Evolutionary conservation across 768 basidiomycete genomes (phyloP).

Genomic region (Strobilomyces dryophilus): DNA sequence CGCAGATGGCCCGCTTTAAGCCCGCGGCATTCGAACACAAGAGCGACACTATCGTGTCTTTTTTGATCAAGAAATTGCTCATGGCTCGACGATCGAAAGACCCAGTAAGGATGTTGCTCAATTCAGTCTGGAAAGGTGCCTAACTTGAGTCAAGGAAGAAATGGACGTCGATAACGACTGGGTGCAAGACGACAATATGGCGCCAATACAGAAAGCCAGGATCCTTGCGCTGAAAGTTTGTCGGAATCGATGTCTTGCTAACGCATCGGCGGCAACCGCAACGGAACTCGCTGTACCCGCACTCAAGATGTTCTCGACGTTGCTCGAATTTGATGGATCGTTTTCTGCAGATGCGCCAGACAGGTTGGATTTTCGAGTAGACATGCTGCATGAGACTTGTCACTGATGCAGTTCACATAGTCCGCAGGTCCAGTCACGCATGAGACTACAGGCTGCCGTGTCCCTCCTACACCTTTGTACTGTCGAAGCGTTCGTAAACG

Average conservation of each 20-base stretch:
- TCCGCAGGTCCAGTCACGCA: constrained; percentile 61
- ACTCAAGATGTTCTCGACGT: constrained; percentile 65
- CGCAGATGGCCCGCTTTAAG: constrained; percentile 65
- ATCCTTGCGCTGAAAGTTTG: constrained; percentile 76
- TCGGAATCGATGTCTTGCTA: constrained; percentile 74
- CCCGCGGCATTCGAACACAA: constrained; percentile 74
- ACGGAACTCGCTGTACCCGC: constrained; percentile 70
- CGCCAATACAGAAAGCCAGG: constrained; percentile 60
- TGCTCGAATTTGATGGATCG: constrained; percentile 69
- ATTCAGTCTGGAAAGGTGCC: not conserved
- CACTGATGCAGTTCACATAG: constrained; percentile 33
- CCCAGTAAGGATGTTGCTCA: constrained; percentile 36
- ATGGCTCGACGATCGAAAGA: constrained; percentile 50
- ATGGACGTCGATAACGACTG: constrained; percentile 70
- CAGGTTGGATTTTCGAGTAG: constrained; percentile 36
- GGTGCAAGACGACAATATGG: constrained; percentile 63
- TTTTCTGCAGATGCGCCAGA: constrained; percentile 51
- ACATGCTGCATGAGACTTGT: not conserved
- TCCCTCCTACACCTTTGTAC: constrained; percentile 76
- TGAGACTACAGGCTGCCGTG: constrained; percentile 79
- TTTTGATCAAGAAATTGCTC: constrained; percentile 66
- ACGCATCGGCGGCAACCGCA: constrained; percentile 54
- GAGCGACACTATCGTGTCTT: constrained; percentile 69
- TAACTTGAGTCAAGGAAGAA: constrained; percentile 39
- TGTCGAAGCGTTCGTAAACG: constrained; percentile 50